Base-by-base conservation (phyloP, 108 stramenopile genomes). In the Hondaea fermentalgiana region DNA sequence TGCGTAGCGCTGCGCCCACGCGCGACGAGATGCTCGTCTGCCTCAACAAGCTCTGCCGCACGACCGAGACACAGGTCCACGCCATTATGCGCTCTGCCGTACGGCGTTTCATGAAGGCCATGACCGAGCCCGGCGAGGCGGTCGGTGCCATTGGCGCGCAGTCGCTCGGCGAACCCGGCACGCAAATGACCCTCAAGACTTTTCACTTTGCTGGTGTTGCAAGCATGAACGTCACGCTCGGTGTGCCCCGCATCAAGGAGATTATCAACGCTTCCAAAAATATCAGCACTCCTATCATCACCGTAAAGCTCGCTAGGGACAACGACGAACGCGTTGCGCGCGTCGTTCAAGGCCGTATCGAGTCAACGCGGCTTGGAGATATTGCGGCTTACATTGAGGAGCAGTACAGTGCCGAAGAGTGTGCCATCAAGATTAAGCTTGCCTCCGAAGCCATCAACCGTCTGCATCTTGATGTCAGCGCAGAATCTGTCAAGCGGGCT, bases 271-370 rank as follows among this genome's bases (percentile, higher is more conserved):
- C 97, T 19, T 96, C 97, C 71, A 98, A 98, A 90, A 89, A 92
- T 14, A 98, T 99, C 88, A 97, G 97, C n/a, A 99, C 99, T n/a
- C 99, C 99, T 29, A 99, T 99, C 91, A 98, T 99, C 91, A 98
- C 98, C 51, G 99, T 96, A 0, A 92, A 95, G 87, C 93, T 99
- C 16, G 94, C 96, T 21, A 95, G 94, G 72, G 94, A 96, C 76
- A 90, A 97, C 87, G 97, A 96, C 91, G 95, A 96, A 88, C 92
- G 95, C 35, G 96, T 95, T 6, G 99, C 99, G 28, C 93, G 99
- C 57, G 93, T 98, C 72, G 98, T 97, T 35, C 98, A 99, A 91
- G 98, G 97, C 58, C 93, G 94, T n/a, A 97, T 99, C 44, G 99
- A 99, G 90, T 98, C 97, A 91, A 98, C 99, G 4, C 97, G 96